These are phyloP conservation scores for Paxillus ammoniavirescens DNA, from an alignment of 768 basidiomycete species.

Conservation along the genomic window DNA sequence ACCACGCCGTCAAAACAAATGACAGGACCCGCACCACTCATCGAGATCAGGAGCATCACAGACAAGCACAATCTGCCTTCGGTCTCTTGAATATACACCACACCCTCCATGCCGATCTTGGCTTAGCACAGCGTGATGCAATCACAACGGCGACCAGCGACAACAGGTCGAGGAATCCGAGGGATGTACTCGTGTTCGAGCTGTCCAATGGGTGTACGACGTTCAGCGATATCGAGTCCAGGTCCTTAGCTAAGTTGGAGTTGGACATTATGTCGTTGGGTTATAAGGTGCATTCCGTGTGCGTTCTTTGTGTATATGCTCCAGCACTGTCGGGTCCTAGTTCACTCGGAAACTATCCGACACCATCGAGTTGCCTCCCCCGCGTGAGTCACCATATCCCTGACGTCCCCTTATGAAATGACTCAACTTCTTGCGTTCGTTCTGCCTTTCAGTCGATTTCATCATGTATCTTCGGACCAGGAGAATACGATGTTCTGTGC, in stretches of 20 bases:
- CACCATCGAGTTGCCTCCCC: too few species aligned
- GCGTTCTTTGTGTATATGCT: too few species aligned
- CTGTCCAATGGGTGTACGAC: slow-evolving; percentile 74
- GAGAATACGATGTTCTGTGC: too few species aligned
- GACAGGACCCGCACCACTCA: slow-evolving; percentile 45
- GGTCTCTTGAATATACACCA: too few species aligned
- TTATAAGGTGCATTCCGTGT: slow-evolving; percentile 57
- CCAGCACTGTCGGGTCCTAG: not conserved
- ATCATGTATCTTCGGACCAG: too few species aligned
- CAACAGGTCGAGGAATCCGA: too few species aligned
- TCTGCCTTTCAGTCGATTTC: too few species aligned
- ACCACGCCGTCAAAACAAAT: slow-evolving; percentile 18
- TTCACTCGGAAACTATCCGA: not conserved
- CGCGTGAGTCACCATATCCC: too few species aligned
- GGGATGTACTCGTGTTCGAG: slow-evolving; percentile 68
- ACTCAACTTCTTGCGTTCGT: too few species aligned
- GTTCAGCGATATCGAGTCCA: slow-evolving; percentile 74
- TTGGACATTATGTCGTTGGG: slow-evolving; percentile 82
- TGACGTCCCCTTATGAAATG: too few species aligned
- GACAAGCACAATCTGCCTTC: too few species aligned
- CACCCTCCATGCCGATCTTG: slow-evolving; percentile 52
- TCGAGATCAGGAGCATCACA: too few species aligned
- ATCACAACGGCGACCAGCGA: slow-evolving; percentile 42
- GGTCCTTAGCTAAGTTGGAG: slow-evolving; percentile 57
- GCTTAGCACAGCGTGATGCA: slow-evolving; percentile 34